Evolutionary conservation across 1,284 basidiomycete species (phyloP), one percentile per base, ranked within the genome.

Genomic region (Veloboletus limbatus): DNA sequence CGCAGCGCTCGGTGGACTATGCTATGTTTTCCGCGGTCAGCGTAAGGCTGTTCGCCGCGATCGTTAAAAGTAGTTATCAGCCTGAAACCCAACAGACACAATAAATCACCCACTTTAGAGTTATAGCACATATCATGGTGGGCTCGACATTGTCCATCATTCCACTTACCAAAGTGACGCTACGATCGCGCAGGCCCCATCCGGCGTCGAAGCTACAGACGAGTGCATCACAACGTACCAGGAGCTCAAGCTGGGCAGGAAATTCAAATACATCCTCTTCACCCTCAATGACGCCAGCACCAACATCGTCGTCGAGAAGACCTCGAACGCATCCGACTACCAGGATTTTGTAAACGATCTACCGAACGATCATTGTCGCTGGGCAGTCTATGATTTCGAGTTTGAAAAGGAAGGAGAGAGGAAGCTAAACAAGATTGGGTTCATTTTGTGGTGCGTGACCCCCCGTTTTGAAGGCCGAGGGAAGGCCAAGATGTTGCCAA

Each of bases 371-470:
- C 83, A 90, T 56, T 92, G 88, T 65, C 76, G 90, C 68, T 99
- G 87, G 81, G 94, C 88, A 28, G 80, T 97, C 34, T 97, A 95
- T 67, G 96, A 98, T 70, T 88, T 96, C 57, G 85, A 92, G 60
- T 98, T 78, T 63, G 80, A 88, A 71, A 84, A 82, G 52, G 88
- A 75, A 17, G 89, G 75, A 1, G 46, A 36, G 25, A 44, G 49
- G 45, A 86, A 80, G 71, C 79, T 94, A 68, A 95, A 87, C 79
- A 98, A 97, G 79, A 78, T 98, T 53, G 73, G 78, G 59, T 97
- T 98, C 67, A 68, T 83, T 67, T 81, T 82, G 48, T 99, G 96
- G 85, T 87, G 61, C 20, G 54, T 48, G 21, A 25, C 22, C 6
- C n/a, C 30, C 3, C 30, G 6, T 31, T 16, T 6, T 9, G 3